Conservation (phyloP, 306 rosid genomes). For the Dalbergia oliveri region DNA sequence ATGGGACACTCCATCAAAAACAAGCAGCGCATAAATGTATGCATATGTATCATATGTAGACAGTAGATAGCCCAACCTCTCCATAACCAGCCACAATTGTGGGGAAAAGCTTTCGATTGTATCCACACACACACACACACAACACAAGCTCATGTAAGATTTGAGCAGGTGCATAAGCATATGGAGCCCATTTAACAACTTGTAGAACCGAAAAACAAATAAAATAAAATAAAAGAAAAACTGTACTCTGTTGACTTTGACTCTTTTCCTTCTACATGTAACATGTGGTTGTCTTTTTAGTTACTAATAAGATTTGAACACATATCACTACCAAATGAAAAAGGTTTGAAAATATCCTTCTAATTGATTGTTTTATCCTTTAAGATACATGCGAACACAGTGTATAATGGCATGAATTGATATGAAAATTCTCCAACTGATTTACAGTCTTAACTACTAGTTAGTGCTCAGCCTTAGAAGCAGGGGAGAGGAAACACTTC, state of each 20-base stretch:
- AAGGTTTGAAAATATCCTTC: neutral
- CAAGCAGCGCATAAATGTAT: neutral
- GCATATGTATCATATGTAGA: neutral
- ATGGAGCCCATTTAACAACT: constrained; percentile 38
- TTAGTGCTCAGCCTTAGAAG: constrained; percentile 5
- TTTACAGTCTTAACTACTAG: neutral
- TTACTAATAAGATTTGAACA: neutral
- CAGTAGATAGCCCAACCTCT: constrained; percentile 37
- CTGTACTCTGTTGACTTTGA: neutral
- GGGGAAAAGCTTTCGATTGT: constrained; percentile 35
- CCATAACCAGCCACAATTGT: constrained; percentile 39
- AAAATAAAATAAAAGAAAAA: neutral
- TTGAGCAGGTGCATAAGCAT: constrained; percentile 17
- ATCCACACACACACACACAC: constrained; percentile 27
- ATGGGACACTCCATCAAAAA: constrained; percentile 35
- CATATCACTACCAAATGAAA: neutral
- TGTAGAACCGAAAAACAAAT: neutral
- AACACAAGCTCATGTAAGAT: constrained; percentile 9
- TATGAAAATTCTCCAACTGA: constrained; percentile 9
- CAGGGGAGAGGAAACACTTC: neutral
- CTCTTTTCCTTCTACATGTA: neutral
- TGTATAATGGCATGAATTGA: neutral
- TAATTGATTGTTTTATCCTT: neutral
- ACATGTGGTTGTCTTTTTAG: neutral
- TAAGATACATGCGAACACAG: neutral